Evolutionary conservation across 495 filamentous ascomycete species (phyloP).

Genomic region (Peziza echinospora): DNA sequence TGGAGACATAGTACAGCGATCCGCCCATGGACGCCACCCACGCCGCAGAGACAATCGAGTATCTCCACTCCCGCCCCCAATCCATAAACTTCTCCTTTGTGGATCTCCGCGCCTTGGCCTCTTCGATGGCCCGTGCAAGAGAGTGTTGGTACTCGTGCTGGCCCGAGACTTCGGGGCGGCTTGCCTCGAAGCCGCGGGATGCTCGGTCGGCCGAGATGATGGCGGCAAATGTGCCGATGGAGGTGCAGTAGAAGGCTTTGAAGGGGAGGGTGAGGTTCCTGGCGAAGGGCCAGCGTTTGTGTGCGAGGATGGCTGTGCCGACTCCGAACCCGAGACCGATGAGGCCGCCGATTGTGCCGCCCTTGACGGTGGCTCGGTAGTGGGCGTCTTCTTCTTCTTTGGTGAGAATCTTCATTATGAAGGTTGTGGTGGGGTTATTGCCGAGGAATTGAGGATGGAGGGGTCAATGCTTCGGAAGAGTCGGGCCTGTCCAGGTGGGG

Average conservation of each 20-base stretch:
- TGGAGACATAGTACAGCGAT: slow-evolving; percentile 52
- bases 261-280: slow-evolving; percentile 65
- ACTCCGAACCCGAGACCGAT: slow-evolving; percentile 19
- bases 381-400: slow-evolving; percentile 66
- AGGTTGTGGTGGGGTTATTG: too few species aligned
- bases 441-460: too few species aligned
- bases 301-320: slow-evolving; percentile 17
- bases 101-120: slow-evolving; percentile 29
- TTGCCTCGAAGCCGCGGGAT: slow-evolving; percentile 50
- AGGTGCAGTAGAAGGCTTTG: slow-evolving; percentile 74
- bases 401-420: slow-evolving; percentile 95
- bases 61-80: slow-evolving; percentile 60
- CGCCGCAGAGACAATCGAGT: slow-evolving; percentile 62
- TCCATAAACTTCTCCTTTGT: slow-evolving; percentile 32
- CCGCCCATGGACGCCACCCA: slow-evolving; percentile 71
- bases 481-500: too few species aligned
- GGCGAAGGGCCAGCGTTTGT: slow-evolving; percentile 32
- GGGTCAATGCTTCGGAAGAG: too few species aligned
- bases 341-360: slow-evolving; percentile 48
- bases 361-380: slow-evolving; percentile 47
- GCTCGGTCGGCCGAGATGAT: slow-evolving; percentile 72
- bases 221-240: slow-evolving; percentile 56
- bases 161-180: slow-evolving; percentile 33
- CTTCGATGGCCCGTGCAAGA: slow-evolving; percentile 27
- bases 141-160: slow-evolving; percentile 48